These are phyloP conservation scores for Geosiphon pyriformis DNA, from an alignment of 192 early-diverging fungal genomes.

Conservation along the genomic window DNA sequence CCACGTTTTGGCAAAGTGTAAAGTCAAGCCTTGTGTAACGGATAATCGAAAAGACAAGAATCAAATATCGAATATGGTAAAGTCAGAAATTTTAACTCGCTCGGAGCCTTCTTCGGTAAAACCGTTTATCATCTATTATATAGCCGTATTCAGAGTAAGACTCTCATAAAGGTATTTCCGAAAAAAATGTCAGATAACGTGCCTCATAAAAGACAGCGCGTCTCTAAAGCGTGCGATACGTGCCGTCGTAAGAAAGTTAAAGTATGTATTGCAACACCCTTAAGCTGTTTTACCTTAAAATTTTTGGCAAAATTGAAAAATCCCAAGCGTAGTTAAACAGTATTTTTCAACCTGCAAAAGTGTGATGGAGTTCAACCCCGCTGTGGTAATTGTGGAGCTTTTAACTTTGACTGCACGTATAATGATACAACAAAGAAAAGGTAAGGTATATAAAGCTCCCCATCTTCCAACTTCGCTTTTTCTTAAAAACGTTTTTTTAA, in stretches of 20 bases:
- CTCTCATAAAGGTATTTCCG: no score
- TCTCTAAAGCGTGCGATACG: conserved; percentile 34
- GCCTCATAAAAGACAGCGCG: conserved; percentile 15
- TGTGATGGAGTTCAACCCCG: conserved; percentile 40
- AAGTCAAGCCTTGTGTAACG: no score
- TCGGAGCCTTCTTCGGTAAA: no score
- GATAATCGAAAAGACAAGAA: no score
- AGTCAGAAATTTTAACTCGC: no score
- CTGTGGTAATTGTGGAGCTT: conserved; percentile 40
- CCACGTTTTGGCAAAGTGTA: no score
- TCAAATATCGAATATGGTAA: no score
- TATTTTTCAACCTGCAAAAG: conserved; percentile 16
- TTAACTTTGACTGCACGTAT: conserved; percentile 40
- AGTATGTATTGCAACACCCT: conserved; percentile 5
- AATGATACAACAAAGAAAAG: conserved; percentile 44
- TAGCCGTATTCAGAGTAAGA: no score
- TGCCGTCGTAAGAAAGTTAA: conserved; percentile 42
- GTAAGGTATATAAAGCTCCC: conserved; percentile 18
- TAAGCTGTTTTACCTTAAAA: no score
- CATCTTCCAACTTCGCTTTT: not conserved
- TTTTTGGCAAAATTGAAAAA: no score
- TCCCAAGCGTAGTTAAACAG: no score
- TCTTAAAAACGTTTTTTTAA: not conserved
- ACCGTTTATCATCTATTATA: no score
- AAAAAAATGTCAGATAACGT: conserved; percentile 18